phyloP scores from a whole-genome alignment of 306 rosid species.

The Parietaria judaica region DNA sequence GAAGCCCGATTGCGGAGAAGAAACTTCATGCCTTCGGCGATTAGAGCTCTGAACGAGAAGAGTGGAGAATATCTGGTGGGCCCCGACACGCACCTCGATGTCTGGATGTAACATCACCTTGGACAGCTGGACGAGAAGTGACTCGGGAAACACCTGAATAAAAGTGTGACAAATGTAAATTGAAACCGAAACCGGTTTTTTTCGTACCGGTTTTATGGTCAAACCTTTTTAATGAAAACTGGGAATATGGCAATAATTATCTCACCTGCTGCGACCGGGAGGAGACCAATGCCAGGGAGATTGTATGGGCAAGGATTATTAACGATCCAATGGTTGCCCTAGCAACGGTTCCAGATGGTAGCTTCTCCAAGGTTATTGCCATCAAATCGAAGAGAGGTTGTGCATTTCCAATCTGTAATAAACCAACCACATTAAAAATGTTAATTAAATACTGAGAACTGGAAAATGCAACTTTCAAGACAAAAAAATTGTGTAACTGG shows the following conservation, averaged over 20 bases:
- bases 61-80: constrained; percentile 80
- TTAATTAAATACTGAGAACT: background rate
- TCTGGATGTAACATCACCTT: constrained; percentile 86
- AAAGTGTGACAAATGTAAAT: constrained; percentile 12
- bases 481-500: too few relatives aligned
- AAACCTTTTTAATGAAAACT: too few relatives aligned
- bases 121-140: constrained; percentile 76
- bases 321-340: constrained; percentile 71
- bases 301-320: constrained; percentile 64
- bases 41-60: constrained; percentile 68
- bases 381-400: constrained; percentile 76
- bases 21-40: constrained; percentile 38
- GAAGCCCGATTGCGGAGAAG: constrained; percentile 44
- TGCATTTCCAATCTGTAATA: constrained; percentile 53
- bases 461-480: too few relatives aligned
- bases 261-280: constrained; percentile 63
- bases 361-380: constrained; percentile 76
- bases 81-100: constrained; percentile 76
- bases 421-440: constrained; percentile 3
- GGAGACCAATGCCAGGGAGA: constrained; percentile 46
- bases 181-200: too few relatives aligned
- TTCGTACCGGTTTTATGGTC: too few relatives aligned
- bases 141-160: constrained; percentile 78
- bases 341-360: constrained; percentile 67
- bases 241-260: background rate